Evolutionary conservation across 2,329 filamentous ascomycete species (phyloP).

Genomic region (Elsinoe fawcettii): DNA sequence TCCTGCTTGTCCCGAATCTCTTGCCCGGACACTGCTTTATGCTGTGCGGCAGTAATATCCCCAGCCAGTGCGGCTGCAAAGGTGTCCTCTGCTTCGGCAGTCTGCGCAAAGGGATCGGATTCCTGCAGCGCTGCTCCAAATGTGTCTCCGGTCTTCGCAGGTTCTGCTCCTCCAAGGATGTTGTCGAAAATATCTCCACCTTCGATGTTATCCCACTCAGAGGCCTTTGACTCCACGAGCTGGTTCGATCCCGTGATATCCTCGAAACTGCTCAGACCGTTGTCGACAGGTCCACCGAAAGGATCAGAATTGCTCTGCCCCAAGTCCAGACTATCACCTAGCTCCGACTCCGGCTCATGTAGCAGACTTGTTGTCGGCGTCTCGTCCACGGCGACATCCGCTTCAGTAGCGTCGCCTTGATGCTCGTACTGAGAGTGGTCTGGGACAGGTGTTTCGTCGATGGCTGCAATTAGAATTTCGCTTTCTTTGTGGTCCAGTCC

Average conservation of each 20-base stretch:
- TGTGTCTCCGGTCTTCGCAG: not conserved
- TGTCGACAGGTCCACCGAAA: not conserved
- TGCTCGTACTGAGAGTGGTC: conserved; percentile 37
- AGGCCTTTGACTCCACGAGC: not conserved
- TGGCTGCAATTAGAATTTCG: not conserved
- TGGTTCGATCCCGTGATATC: not conserved
- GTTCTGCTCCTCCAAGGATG: not conserved
- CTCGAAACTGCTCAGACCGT: not conserved
- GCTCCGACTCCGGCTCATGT: conserved; percentile 30
- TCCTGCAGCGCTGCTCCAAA: not conserved
- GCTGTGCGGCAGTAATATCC: conserved; percentile 4
- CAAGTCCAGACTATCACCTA: conserved; percentile 21
- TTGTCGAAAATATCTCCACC: conserved; percentile 16
- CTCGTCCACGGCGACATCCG: conserved; percentile 41
- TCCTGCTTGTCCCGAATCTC: conserved; percentile 31
- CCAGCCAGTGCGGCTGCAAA: conserved; percentile 13
- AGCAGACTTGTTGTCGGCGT: conserved; percentile 36
- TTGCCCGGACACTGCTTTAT: conserved; percentile 9
- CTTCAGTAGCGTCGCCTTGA: conserved; percentile 38
- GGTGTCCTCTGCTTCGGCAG: not conserved
- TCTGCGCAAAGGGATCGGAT: not conserved
- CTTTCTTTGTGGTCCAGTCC: not conserved
- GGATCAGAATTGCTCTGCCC: not conserved
- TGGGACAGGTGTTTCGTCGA: not conserved
- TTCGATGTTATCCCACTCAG: conserved; percentile 18